phyloP scores from a whole-genome alignment of 768 basidiomycete genomes.

The Phanerochaete sordida region DNA sequence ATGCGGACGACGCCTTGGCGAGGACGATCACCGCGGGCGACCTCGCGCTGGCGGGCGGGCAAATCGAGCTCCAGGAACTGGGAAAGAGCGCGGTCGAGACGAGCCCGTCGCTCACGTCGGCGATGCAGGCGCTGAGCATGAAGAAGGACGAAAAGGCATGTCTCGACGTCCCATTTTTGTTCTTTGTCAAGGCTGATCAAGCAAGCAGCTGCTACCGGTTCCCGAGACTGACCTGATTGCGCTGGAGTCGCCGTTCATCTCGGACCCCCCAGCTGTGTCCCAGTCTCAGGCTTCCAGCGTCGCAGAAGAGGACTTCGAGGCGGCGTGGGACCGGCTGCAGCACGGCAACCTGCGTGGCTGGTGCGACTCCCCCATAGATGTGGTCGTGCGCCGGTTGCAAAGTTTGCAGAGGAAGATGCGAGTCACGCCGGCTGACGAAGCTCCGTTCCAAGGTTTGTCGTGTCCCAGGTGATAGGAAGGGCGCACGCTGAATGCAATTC shows the following conservation, averaged over 20 bases:
- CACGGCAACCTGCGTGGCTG: conserved; percentile 53
- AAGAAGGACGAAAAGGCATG: conserved; percentile 17
- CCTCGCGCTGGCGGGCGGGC: conserved; percentile 37
- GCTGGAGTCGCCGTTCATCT: conserved; percentile 67
- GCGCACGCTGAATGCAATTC: no score
- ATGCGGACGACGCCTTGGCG: conserved; percentile 21
- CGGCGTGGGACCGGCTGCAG: conserved; percentile 52
- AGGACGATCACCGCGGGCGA: conserved; percentile 40
- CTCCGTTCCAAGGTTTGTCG: conserved; percentile 61
- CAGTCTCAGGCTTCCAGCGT: conserved; percentile 7
- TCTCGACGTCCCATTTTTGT: background rate
- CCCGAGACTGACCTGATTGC: conserved; percentile 63
- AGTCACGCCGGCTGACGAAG: conserved; percentile 50
- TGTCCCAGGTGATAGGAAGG: no score
- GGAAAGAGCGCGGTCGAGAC: conserved; percentile 7
- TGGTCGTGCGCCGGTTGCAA: conserved; percentile 52
- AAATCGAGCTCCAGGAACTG: conserved; percentile 28
- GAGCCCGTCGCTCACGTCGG: background rate
- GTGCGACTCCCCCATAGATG: conserved; percentile 56
- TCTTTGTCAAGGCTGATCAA: background rate
- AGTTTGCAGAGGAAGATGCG: conserved; percentile 40
- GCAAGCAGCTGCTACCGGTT: conserved; percentile 29
- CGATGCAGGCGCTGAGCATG: conserved; percentile 5
- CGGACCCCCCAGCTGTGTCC: conserved; percentile 33
- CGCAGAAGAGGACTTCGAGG: conserved; percentile 44